These are phyloP conservation scores for Flaveria robusta DNA, from an alignment of 129 eudicot species.

Conservation along the genomic window DNA sequence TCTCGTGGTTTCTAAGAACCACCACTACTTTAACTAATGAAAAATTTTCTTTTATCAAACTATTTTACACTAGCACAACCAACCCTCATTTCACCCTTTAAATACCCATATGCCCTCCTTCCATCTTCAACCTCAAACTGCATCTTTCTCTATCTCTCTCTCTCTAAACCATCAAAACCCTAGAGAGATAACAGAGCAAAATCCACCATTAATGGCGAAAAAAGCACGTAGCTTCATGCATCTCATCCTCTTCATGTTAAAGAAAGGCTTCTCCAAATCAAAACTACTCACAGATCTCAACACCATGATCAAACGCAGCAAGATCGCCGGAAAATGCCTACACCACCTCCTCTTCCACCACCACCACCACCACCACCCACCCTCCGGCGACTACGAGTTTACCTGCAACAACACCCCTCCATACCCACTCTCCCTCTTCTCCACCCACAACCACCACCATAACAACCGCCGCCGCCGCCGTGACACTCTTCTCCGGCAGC, in stretches of 20 bases:
- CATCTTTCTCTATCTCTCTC: constrained; percentile 6
- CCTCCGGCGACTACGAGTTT: constrained; percentile 49
- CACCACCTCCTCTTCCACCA: constrained; percentile 59
- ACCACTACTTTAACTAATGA: too few species aligned
- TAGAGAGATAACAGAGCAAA: constrained; percentile 43
- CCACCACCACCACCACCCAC: too few species aligned
- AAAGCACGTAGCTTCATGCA: constrained; percentile 46
- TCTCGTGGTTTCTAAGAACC: too few species aligned
- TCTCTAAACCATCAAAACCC: constrained; percentile 10
- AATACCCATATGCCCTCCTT: constrained; percentile 26
- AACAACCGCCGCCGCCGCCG: not conserved
- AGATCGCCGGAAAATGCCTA: constrained; percentile 40
- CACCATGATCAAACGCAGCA: constrained; percentile 46
- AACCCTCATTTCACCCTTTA: constrained; percentile 16
- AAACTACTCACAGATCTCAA: constrained; percentile 51
- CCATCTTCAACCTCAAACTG: not conserved
- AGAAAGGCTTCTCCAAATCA: constrained; percentile 58
- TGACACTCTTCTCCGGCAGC: too few species aligned
- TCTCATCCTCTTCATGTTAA: constrained; percentile 48
- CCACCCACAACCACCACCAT: constrained; percentile 32
- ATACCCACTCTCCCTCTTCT: constrained; percentile 40
- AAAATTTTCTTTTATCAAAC: too few species aligned
- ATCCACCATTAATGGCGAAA: constrained; percentile 30
- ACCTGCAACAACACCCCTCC: constrained; percentile 64
- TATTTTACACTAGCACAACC: too few species aligned